Conservation (phyloP, 139 green algal species). For the Coccomyxa sp. region DNA sequence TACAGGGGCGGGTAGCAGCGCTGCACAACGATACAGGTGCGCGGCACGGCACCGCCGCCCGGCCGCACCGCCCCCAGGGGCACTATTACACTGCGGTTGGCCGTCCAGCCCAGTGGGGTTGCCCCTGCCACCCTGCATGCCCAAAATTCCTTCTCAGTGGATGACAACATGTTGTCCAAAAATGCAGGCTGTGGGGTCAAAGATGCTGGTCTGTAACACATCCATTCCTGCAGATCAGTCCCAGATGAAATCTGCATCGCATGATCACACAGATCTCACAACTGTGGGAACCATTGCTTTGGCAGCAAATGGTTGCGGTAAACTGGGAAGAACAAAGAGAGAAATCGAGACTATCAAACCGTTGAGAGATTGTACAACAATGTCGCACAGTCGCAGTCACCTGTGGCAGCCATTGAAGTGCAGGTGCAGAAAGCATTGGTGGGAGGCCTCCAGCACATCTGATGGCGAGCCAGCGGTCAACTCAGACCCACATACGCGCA, state of each 20-base stretch:
- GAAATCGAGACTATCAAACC: too few species aligned
- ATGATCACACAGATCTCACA: too few species aligned
- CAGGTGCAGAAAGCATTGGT: slow-evolving; percentile 24
- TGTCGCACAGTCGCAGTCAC: neutral
- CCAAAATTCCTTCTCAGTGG: too few species aligned
- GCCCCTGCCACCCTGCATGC: slow-evolving; percentile 3
- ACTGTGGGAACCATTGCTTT: too few species aligned
- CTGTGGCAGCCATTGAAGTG: slow-evolving; percentile 35
- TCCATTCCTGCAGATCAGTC: too few species aligned
- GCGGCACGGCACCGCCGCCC: slow-evolving; percentile 25
- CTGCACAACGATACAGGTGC: slow-evolving; percentile 39
- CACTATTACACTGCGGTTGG: slow-evolving; percentile 6
- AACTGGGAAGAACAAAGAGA: too few species aligned
- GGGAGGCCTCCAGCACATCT: slow-evolving; percentile 36
- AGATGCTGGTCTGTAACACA: too few species aligned
- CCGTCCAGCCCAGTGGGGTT: slow-evolving; percentile 24
- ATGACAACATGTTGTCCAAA: too few species aligned
- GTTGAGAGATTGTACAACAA: too few species aligned
- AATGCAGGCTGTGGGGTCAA: too few species aligned
- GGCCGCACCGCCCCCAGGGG: slow-evolving; percentile 17
- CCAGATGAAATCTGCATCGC: too few species aligned
- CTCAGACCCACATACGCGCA: slow-evolving; percentile 42
- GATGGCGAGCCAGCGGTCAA: slow-evolving; percentile 16
- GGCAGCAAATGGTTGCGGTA: too few species aligned
- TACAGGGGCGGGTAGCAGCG: slow-evolving; percentile 20